Percentiles rank a stretch among this genome's conserved stretches.
Conservation (phyloP, 208 protist species). For the Wallacemonas collosoma region DNA sequence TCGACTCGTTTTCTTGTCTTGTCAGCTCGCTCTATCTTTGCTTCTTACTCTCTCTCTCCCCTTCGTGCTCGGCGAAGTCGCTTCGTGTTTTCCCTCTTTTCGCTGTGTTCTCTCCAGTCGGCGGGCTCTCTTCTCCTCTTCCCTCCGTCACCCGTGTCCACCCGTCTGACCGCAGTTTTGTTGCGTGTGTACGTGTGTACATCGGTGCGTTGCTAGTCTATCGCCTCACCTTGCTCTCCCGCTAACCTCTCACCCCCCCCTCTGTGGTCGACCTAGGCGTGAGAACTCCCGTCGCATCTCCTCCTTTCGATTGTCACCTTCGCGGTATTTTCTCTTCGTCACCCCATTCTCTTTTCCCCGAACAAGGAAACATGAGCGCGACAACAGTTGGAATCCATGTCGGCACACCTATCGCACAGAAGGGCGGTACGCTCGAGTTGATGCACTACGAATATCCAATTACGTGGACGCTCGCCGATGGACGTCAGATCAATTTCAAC, state of each 20-base stretch:
- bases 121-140: background rate
- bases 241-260: too few species aligned
- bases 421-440: constrained; percentile 76
- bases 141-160: background rate
- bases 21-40: background rate
- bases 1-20: background rate
- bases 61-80: background rate
- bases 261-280: too few species aligned
- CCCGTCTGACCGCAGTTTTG: too few species aligned
- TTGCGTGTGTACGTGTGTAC: too few species aligned
- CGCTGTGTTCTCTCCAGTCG: background rate
- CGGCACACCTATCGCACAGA: constrained; percentile 39
- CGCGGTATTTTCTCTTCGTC: too few species aligned
- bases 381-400: constrained; percentile 27
- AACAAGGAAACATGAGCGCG: background rate
- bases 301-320: too few species aligned
- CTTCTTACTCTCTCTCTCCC: background rate
- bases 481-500: constrained; percentile 39
- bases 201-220: too few species aligned
- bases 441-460: constrained; percentile 85
- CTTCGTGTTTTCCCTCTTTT: background rate
- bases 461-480: constrained; percentile 34
- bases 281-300: too few species aligned
- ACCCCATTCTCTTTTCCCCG: too few species aligned
- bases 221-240: too few species aligned